Evolutionary conservation across 441 rosid species (phyloP), one percentile per base, ranked within the genome.

Genomic region (Oxalis stricta): DNA sequence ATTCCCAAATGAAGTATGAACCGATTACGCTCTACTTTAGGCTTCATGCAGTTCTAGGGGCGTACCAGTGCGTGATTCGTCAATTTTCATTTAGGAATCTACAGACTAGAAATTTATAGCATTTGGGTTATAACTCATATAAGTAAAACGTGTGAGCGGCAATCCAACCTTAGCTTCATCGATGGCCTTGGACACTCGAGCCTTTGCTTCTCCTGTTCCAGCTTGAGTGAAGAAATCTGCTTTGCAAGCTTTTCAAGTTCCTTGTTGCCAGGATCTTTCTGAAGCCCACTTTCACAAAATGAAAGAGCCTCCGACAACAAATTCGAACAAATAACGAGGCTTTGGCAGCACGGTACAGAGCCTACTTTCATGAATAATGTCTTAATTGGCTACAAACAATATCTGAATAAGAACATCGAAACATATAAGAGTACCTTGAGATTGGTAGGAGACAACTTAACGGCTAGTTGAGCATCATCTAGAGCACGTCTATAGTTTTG

Each of bases 271-370:
- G 86, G 75, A 41, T 89, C 89, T 52, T 39, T 66, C 59, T 61
- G 20, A 3, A 82, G 70, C 46, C 88, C 97, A 48, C 29, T 65
- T 31, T 73, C 70, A 21, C 75, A 55, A 40, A 55, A 75, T 14
- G 61, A 56, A 48, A 61, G 74, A 10, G 94, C 88, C 46, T 89
- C 89, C n/a, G 48, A 13, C 50, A 79, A 64, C 60, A 82, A 63
- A 55, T 71, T 75, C 59, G 84, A 38, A 4, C 72, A 63, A 59
- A 80, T 22, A 10, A 82, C 76, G n/a, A n/a, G 7, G 95, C 92
- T 68, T 84, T 89, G 52, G 92, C 86, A 63, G 92, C 94, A 56
- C 97, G 79, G 71, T 84, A 89, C 34, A 64, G 48, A 0, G 88
- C 95, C 92, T 81, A 42, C 2, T 37, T n/a, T 18, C 41, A 21